Evolutionary conservation across 1,284 basidiomycete species (phyloP).

Genomic region (Wallemia ichthyophaga): DNA sequence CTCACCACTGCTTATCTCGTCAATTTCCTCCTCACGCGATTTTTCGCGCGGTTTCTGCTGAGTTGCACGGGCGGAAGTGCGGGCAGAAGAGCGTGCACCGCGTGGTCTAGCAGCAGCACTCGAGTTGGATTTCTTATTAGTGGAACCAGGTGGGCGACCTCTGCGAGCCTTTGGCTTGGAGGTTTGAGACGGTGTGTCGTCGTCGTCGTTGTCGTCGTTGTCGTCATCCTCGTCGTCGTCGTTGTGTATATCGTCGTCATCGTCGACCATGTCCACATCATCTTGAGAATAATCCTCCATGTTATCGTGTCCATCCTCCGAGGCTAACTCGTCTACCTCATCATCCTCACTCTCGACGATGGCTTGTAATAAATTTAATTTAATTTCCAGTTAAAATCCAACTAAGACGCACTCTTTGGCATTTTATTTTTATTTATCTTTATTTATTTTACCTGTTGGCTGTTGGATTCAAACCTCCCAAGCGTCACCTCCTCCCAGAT

Average conservation of each 20-base stretch:
- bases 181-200: neutral
- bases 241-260: neutral
- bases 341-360: slow-evolving; percentile 2
- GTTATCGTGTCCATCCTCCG: too few species aligned
- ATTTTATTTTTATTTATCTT: too few species aligned
- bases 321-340: neutral
- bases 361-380: too few species aligned
- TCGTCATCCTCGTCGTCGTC: neutral
- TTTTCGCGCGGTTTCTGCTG: too few species aligned
- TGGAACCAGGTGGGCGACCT: neutral
- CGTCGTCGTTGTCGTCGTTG: neutral
- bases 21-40: neutral
- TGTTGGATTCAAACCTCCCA: too few species aligned
- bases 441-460: too few species aligned
- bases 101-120: too few species aligned
- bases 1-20: neutral
- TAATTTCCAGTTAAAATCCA: too few species aligned
- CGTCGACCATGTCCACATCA: neutral
- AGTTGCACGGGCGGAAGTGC: neutral
- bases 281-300: too few species aligned
- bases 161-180: neutral
- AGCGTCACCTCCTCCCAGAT: slow-evolving; percentile 35
- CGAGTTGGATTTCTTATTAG: neutral
- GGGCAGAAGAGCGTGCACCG: too few species aligned
- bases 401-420: too few species aligned